Base-by-base conservation (phyloP, 345 rosid species). In the Crucihimalaya himalaica region DNA sequence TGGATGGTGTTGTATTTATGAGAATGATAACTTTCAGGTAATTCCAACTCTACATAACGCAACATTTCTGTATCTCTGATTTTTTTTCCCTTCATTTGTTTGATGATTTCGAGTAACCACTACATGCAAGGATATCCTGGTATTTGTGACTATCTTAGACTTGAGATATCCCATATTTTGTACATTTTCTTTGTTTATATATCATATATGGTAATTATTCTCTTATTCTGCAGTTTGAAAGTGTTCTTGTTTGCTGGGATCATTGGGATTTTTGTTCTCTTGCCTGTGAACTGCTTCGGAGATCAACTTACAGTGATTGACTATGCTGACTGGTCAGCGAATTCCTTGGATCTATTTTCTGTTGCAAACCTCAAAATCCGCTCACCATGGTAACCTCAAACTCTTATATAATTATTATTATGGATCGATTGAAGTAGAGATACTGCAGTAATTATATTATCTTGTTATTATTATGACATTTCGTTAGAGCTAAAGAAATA, bases 1-100 rank as follows among this genome's bases (percentile, higher is more conserved):
- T 94, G 39, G 97, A 91, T 35, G 96, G 89, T 9, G 86, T 94
- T 1, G 96, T 94, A 10, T 94, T 83, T 43, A 87, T 89, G 95
- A 89, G 92, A 45, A 50, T 84, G 70, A 91, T 94, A 35, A 87
- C 87, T 53, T 94, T 94, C 82, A 82, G 95, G 98, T 94, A 71
- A 67, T 45, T 29, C 11, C 13, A 47, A 6, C 37, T 45, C 42
- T 57, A 4, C 16, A 20, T 43, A 42, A 1, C 55, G 2, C 54
- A 28, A 5, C n/a, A 16, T 62, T 14, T 60, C 31, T 39, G 7
- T 61, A 25, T 43, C 46, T 34, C 16, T 35, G 64, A 59, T 39
- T 7, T 42, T 42, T 15, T 23, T 61, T 61, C 15, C 46, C 40
- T 32, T 18, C 50, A 34, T 31, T 31, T 62, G 59, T 60, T 42